These are phyloP conservation scores for Avena eriantha DNA, from an alignment of 176 grass and related monocot species.

Conservation along the genomic window DNA sequence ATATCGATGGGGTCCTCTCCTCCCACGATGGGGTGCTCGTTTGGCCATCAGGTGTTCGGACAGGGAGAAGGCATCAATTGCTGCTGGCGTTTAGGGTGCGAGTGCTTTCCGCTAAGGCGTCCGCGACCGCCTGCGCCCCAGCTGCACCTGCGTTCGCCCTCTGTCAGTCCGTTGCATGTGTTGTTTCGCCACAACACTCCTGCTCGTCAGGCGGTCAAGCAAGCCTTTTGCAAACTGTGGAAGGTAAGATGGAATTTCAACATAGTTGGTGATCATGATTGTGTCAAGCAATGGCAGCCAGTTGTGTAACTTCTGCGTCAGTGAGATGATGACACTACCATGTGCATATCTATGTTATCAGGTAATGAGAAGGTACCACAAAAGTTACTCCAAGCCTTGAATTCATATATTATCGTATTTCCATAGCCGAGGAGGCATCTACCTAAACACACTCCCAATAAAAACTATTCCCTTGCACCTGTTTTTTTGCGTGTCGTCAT, in stretches of 20 bases:
- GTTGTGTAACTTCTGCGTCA: slow-evolving; percentile 99
- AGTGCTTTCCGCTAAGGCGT: too few species aligned
- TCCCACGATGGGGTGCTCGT: too few species aligned
- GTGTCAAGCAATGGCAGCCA: slow-evolving; percentile 96
- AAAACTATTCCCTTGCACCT: slow-evolving; percentile 50
- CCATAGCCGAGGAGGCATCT: slow-evolving; percentile 95
- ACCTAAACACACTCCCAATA: slow-evolving; percentile 94
- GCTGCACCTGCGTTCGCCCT: too few species aligned
- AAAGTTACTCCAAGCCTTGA: neutral
- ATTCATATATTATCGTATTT: neutral
- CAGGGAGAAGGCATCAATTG: too few species aligned
- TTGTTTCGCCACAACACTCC: too few species aligned
- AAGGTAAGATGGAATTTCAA: slow-evolving; percentile 92
- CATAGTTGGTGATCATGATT: slow-evolving; percentile 89
- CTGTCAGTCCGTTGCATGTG: too few species aligned
- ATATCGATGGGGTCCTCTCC: too few species aligned
- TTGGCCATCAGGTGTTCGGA: too few species aligned
- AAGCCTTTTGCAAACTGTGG: too few species aligned
- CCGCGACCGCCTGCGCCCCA: too few species aligned
- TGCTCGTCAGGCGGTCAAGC: too few species aligned
- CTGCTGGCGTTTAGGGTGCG: too few species aligned
- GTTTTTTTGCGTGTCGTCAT: slow-evolving; percentile 6
- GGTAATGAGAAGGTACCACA: slow-evolving; percentile 57
- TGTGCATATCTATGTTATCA: slow-evolving; percentile 92
- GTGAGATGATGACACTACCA: slow-evolving; percentile 89